A percentile compares a stretch with the other conserved stretches of the same genome.
Conservation (phyloP, 441 rosid species). For the Caryocar brasiliense region DNA sequence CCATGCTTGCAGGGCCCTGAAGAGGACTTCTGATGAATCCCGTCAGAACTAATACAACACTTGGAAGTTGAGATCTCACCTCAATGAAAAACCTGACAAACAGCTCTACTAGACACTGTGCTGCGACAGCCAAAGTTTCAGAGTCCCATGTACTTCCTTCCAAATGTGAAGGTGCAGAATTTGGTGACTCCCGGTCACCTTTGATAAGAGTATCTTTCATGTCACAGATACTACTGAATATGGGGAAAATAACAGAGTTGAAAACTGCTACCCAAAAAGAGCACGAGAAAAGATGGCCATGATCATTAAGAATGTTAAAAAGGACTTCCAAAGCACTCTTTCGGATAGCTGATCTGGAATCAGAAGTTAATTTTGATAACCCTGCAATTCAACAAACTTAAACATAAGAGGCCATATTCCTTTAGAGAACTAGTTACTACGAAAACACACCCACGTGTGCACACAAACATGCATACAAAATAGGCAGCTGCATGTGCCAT, state of each 20-base stretch:
- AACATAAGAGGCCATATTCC: constrained; percentile 1
- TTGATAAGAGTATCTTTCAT: constrained; percentile 31
- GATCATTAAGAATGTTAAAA: constrained; percentile 89
- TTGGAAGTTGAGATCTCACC: constrained; percentile 51
- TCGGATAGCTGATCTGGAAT: constrained; percentile 70
- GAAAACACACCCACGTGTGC: no score
- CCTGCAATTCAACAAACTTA: constrained; percentile 63
- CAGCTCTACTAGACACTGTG: constrained; percentile 66
- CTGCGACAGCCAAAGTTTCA: constrained; percentile 66
- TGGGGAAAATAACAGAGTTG: constrained; percentile 53
- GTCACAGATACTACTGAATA: constrained; percentile 41
- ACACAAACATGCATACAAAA: no score
- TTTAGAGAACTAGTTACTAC: no score
- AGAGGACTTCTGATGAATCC: constrained; percentile 66
- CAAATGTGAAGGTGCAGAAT: constrained; percentile 30
- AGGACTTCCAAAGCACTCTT: constrained; percentile 89
- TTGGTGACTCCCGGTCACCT: constrained; percentile 35
- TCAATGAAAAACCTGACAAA: constrained; percentile 49
- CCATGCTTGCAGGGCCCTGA: constrained; percentile 78
- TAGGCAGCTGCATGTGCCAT: no score
- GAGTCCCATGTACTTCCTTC: constrained; percentile 67
- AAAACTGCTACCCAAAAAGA: constrained; percentile 61
- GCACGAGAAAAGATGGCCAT: constrained; percentile 77
- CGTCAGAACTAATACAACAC: constrained; percentile 55
- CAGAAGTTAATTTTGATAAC: constrained; percentile 69